Percentiles rank a stretch among this genome's conserved stretches.
Evolutionary conservation across 805 yeast species (phyloP).

Genomic region (Candida schatavii): DNA sequence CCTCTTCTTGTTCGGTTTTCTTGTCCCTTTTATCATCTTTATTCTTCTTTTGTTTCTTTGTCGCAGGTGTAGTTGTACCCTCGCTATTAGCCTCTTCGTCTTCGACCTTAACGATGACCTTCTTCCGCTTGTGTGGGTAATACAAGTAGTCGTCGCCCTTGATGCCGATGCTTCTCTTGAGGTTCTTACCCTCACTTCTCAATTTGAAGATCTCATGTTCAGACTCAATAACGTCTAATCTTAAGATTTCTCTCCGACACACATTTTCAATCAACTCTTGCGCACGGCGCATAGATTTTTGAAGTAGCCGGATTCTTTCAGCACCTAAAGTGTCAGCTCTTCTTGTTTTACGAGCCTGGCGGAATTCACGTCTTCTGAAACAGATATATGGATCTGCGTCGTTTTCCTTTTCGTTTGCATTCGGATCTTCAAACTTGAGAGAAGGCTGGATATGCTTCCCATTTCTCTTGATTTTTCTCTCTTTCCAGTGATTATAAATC

Average conservation of each 20-base stretch:
- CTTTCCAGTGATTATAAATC: conserved; percentile 80
- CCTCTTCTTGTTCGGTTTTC: conserved; percentile 2
- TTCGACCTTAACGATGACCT: conserved; percentile 32
- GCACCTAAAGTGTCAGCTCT: conserved; percentile 89
- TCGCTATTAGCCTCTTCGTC: conserved; percentile 22
- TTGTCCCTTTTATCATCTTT: conserved; percentile 19
- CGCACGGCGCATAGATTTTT: conserved; percentile 75
- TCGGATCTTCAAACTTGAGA: conserved; percentile 79
- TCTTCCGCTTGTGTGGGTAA: conserved; percentile 72
- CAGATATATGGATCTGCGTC: conserved; percentile 94
- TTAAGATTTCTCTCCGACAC: conserved; percentile 69
- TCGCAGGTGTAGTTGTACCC: conserved; percentile 12
- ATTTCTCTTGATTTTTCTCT: conserved; percentile 61
- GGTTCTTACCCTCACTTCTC: conserved; percentile 65
- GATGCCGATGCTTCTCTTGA: conserved; percentile 73
- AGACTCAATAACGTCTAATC: conserved; percentile 56
- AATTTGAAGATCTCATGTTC: conserved; percentile 70
- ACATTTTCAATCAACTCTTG: conserved; percentile 64
- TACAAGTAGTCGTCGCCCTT: conserved; percentile 84
- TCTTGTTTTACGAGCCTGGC: conserved; percentile 95
- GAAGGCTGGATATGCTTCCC: conserved; percentile 75
- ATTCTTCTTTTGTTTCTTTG: conserved; percentile 11
- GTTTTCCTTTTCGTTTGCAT: conserved; percentile 69
- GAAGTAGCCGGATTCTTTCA: conserved; percentile 72
- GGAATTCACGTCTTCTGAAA: conserved; percentile 90